These are phyloP conservation scores for Saccharomycopsis fibuligera DNA, from an alignment of 805 yeast genomes.

Conservation along the genomic window DNA sequence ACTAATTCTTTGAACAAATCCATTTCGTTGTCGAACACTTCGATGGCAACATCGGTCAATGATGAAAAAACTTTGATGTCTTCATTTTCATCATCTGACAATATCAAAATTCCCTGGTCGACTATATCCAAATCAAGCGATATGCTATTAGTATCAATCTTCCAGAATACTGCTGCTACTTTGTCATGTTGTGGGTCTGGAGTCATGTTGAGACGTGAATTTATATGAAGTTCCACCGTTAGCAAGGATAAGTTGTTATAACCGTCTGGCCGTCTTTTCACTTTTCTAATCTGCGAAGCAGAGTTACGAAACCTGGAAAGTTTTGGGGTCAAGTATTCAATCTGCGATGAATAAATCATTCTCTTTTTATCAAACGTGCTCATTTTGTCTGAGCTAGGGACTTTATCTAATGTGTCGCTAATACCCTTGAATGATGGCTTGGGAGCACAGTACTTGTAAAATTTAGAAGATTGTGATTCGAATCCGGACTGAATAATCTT, in stretches of 20 bases:
- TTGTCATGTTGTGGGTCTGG: constrained; percentile 68
- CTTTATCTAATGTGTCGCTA: neutral
- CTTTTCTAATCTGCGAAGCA: constrained; percentile 30
- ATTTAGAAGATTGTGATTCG: constrained; percentile 14
- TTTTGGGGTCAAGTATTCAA: constrained; percentile 28
- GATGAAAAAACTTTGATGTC: constrained; percentile 9
- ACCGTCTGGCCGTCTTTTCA: constrained; percentile 33
- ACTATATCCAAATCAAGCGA: constrained; percentile 30
- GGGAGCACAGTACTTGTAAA: constrained; percentile 40
- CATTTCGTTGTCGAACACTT: constrained; percentile 45
- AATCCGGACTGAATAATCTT: neutral
- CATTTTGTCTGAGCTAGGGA: neutral
- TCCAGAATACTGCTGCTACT: constrained; percentile 58
- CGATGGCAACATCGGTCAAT: constrained; percentile 29
- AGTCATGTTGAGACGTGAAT: constrained; percentile 38
- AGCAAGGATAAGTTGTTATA: constrained; percentile 42
- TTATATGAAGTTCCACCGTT: constrained; percentile 58
- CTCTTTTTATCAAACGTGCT: constrained; percentile 17
- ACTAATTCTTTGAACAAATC: constrained; percentile 53
- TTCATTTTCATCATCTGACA: neutral
- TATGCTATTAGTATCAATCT: constrained; percentile 39
- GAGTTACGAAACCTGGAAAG: constrained; percentile 27
- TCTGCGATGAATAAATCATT: constrained; percentile 38
- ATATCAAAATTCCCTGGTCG: constrained; percentile 33
- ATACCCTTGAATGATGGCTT: constrained; percentile 47